Evolutionary conservation across 371 early-diverging fungal genomes (phyloP).

Genomic region (Apophysomyces variabilis): DNA sequence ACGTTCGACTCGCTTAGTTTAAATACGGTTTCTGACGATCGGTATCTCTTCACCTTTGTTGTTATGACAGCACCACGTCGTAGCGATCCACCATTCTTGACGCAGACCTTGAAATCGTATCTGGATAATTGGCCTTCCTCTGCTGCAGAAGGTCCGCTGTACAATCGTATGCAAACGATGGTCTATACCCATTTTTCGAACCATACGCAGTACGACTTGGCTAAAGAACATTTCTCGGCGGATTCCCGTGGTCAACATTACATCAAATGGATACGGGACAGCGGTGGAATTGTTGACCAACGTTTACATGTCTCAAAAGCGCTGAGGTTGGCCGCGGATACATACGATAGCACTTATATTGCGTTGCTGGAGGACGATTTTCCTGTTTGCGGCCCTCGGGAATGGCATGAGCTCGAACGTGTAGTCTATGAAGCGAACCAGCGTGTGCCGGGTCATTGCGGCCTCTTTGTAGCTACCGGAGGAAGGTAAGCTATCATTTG

Average conservation of each 20-base stretch:
- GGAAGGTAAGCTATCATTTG: constrained; percentile 29
- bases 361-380: constrained; percentile 57
- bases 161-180: constrained; percentile 45
- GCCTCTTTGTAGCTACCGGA: constrained; percentile 56
- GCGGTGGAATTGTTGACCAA: constrained; percentile 44
- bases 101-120: constrained; percentile 47
- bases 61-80: constrained; percentile 55
- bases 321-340: constrained; percentile 32
- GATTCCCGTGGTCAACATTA: constrained; percentile 44
- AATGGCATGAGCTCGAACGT: constrained; percentile 46
- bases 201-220: constrained; percentile 44
- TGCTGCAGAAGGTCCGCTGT: constrained; percentile 37
- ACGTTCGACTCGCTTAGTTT: constrained; percentile 26
- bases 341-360: constrained; percentile 37
- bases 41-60: constrained; percentile 43
- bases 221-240: constrained; percentile 27
- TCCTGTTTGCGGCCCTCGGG: constrained; percentile 44
- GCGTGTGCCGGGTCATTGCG: constrained; percentile 44
- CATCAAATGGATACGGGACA: constrained; percentile 47
- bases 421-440: constrained; percentile 45
- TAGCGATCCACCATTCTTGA: constrained; percentile 44
- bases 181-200: constrained; percentile 56
- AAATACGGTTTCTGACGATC: constrained; percentile 31
- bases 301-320: constrained; percentile 51
- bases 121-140: constrained; percentile 37